Evolutionary conservation across 352 stramenopile species (phyloP).

Genomic region (Pythium aristosporum): DNA sequence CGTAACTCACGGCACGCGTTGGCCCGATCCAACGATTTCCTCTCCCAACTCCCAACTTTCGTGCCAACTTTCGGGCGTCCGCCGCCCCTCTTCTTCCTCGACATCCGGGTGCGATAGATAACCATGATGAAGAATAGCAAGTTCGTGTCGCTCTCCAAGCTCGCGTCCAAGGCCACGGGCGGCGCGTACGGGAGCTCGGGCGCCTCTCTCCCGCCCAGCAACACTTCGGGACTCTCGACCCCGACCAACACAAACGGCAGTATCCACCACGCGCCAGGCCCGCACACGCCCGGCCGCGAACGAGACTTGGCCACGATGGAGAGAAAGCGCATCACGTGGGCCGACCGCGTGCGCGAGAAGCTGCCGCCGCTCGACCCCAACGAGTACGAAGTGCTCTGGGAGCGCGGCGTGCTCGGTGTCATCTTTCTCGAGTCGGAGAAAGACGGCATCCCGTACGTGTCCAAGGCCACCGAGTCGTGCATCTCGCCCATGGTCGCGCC

Average conservation of each 20-base stretch:
- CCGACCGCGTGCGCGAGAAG: slow-evolving; percentile 80
- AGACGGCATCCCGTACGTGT: slow-evolving; percentile 84
- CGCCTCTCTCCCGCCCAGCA: slow-evolving; percentile 17
- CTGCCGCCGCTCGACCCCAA: slow-evolving; percentile 68
- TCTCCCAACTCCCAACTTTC: not conserved
- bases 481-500: slow-evolving; percentile 69
- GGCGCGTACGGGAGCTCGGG: slow-evolving; percentile 26
- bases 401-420: slow-evolving; percentile 81
- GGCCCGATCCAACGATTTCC: not conserved
- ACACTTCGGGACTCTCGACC: not conserved
- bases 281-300: slow-evolving; percentile 5
- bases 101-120: not conserved
- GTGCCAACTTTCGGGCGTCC: not conserved
- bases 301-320: slow-evolving; percentile 13
- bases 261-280: not conserved
- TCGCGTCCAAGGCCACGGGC: slow-evolving; percentile 43
- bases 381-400: slow-evolving; percentile 88
- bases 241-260: slow-evolving; percentile 1
- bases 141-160: slow-evolving; percentile 44
- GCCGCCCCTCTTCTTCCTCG: not conserved
- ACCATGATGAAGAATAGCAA: slow-evolving; percentile 74
- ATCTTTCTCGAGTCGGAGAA: slow-evolving; percentile 88
- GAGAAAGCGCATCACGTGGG: slow-evolving; percentile 49
- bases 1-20: not conserved
- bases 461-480: slow-evolving; percentile 84